Base-by-base conservation (phyloP, 352 stramenopile genomes). In the Globisporangium spiculum region DNA sequence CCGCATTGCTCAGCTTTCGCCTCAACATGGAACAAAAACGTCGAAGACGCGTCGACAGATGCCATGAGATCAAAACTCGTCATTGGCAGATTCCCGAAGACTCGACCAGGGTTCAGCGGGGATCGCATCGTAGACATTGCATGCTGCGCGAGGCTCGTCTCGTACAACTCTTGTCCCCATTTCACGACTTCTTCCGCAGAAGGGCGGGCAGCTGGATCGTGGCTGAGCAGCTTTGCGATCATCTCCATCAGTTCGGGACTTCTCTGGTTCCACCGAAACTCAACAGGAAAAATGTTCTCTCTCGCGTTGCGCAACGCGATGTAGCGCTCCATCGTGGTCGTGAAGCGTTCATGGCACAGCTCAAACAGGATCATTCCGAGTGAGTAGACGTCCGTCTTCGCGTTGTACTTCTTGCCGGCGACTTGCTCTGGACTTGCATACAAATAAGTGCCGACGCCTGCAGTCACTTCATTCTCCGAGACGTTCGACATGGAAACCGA, bases 361-460 rank as follows among this genome's bases (percentile, higher is more conserved):
- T 97, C 91, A 50, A 97, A 97, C 7, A 97, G 77, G 52, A 97
- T 96, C 86, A 97, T 96, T 50, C 91, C 91, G 32, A 97, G 78
- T 26, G 90, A 96, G 67, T 95, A 97, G 36, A 97, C 83, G 57
- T 97, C 91, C 7, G 89, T 96, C 75, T 97, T 97, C 38, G 90
- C 80, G 67, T 96, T 91, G 74, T 98, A 99, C 63, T 92, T 89
- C 66, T 93, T 93, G 53, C 87, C 88, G 27, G 87, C 89, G 58
- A 96, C 86, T 78, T 97, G 91, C 65, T 97, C 91, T 0, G 91
- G 91, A 67, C 87, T 96, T 52, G 90, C 89, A 54, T 97, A 97
- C 68, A 97, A 72, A 70, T 96, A 96, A 18, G 91, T 97, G 12
- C 91, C 91, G n/a, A 97, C 90, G 30, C 88, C 88, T 0, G 82